Conservation (phyloP, 306 rosid genomes). For the Geum urbanum region DNA sequence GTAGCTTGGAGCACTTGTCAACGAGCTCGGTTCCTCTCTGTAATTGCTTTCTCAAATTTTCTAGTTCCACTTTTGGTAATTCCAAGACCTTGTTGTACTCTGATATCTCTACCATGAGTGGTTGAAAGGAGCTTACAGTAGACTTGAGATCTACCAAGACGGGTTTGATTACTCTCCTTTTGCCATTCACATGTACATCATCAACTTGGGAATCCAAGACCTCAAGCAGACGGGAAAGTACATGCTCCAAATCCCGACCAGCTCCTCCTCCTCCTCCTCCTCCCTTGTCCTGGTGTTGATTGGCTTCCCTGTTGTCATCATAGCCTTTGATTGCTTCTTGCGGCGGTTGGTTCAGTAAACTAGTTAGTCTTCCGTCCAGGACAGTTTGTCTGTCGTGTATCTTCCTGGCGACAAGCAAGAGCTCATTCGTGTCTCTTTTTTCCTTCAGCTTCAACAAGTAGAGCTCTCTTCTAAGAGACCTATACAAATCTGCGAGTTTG, state of each 20-base stretch:
- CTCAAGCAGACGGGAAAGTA: neutral
- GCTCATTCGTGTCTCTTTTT: neutral
- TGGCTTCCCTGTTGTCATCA: no score
- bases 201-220: neutral
- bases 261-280: neutral
- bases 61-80: neutral
- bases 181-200: neutral
- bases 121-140: neutral
- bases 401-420: neutral
- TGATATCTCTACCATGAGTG: neutral
- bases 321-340: no score
- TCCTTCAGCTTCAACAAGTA: neutral
- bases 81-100: neutral
- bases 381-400: neutral
- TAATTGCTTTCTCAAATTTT: neutral
- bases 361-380: neutral
- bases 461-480: neutral
- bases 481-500: neutral
- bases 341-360: no score
- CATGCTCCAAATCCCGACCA: neutral
- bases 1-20: neutral
- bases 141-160: neutral
- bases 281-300: no score
- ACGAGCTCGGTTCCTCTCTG: neutral
- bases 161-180: neutral